Evolutionary conservation across 2,329 filamentous ascomycete genomes (phyloP).

Genomic region (Aureobasidium melanogenum): DNA sequence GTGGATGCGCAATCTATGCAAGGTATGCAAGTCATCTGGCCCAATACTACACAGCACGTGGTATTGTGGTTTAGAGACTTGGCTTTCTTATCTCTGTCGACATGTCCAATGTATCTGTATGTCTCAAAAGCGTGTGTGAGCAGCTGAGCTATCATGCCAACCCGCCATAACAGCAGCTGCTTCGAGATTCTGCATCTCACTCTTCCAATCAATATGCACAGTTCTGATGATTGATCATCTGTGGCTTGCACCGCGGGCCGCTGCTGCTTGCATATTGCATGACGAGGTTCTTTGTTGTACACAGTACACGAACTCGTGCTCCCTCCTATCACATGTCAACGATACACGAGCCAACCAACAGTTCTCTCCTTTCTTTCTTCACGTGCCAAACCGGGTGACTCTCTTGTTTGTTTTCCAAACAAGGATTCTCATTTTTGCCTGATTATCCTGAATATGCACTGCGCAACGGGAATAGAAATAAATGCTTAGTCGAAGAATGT

Average conservation of each 20-base stretch:
- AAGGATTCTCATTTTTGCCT: background rate
- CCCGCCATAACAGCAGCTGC: background rate
- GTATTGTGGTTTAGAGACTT: too few relatives aligned
- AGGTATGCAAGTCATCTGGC: background rate
- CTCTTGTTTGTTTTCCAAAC: background rate
- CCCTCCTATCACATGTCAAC: background rate
- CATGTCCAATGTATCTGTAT: background rate
- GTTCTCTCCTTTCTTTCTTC: background rate
- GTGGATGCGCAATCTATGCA: background rate
- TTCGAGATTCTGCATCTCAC: background rate
- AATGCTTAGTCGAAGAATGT: background rate
- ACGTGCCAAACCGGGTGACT: background rate
- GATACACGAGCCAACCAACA: background rate
- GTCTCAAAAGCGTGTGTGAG: background rate
- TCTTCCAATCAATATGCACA: background rate
- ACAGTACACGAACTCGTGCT: background rate
- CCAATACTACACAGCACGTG: background rate
- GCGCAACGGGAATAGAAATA: background rate
- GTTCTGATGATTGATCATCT: background rate
- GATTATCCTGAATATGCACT: background rate
- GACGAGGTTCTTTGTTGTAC: background rate
- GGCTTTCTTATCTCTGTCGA: background rate
- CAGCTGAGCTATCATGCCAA: background rate
- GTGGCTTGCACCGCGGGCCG: conserved; percentile 1
- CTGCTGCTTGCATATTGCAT: background rate